Conservation (phyloP, 2,329 filamentous ascomycete species). For the Penicillium sp. region DNA sequence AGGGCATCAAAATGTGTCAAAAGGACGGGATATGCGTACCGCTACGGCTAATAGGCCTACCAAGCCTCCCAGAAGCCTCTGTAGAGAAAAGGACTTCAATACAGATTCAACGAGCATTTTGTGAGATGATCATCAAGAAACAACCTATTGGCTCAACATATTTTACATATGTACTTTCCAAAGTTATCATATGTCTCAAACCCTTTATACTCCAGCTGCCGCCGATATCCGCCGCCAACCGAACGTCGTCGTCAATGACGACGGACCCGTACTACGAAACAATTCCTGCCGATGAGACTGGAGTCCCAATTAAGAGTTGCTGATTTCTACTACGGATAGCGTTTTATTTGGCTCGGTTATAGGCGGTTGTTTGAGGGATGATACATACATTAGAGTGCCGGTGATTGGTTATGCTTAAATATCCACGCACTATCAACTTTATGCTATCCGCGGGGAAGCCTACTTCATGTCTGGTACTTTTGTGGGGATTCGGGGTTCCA, state of each 20-base stretch:
- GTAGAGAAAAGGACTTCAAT: slow-evolving; percentile 19
- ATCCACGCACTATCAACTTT: background rate
- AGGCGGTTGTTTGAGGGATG: slow-evolving; percentile 3
- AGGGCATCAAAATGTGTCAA: background rate
- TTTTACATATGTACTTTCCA: background rate
- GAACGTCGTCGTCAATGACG: slow-evolving; percentile 17
- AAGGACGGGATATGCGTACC: slow-evolving; percentile 16
- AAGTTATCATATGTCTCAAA: background rate
- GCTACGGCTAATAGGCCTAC: slow-evolving; percentile 18
- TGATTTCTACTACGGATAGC: background rate
- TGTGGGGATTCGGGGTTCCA: background rate
- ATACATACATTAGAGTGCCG: background rate
- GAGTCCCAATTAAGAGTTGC: background rate
- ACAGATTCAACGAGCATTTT: slow-evolving; percentile 29
- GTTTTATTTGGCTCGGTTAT: background rate
- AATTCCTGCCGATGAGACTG: background rate
- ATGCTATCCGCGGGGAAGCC: slow-evolving; percentile 3
- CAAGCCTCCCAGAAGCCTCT: slow-evolving; percentile 18
- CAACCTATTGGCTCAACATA: background rate
- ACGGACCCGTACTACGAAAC: background rate
- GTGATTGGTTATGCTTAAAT: slow-evolving; percentile 10
- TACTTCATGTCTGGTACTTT: slow-evolving; percentile 3
- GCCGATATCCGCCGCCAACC: slow-evolving; percentile 27
- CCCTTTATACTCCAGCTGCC: slow-evolving; percentile 20
- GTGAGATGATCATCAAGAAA: slow-evolving; percentile 2